Base-by-base conservation (phyloP, 495 filamentous ascomycete genomes). In the Darksidea phi region DNA sequence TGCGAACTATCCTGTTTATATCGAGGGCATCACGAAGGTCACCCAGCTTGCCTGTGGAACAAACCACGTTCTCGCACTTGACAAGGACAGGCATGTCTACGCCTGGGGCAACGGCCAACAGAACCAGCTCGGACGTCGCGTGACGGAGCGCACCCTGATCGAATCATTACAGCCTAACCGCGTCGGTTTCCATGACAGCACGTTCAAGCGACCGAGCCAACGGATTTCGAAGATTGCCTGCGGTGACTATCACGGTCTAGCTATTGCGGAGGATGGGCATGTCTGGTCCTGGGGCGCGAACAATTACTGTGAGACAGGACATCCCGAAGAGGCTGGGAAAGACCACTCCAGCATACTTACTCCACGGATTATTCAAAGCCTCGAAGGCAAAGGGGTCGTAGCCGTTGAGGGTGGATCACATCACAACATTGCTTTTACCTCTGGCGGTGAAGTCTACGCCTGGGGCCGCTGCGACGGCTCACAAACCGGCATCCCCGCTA, bases 271-370 rank as follows among this genome's bases (percentile, higher is more conserved):
- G 18, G 80, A 85, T 38, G 86, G 83, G 34, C 80, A 85, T 28
- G 85, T 94, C 57, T 93, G 82, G 73, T 78, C 85, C 20, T 97
- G 91, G 90, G 93, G 92, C 6, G 74, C 91, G 36, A 97, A 96
- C 76, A 89, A 86, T 71, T 95, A 88, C 70, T 88, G 86, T 47
- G 86, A 93, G 72, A 89, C 86, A 10, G 94, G 89, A 45, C 80
- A 90, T 53, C 77, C 78, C 12, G 80, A 83, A 12, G 81, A 82
- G 48, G 90, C 85, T 23, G 90, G 91, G 57, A 80, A 85, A 21
- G 80, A 85, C 56, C 80, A 79, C 54, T 81, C 84, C 28, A 76
- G 78, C 38, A 77, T 88, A 50, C 72, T 79, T 7, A 78, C 78
- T 45, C 86, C 87, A 1, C 79, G 80, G 12, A 70, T 83, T 15